Conservation (phyloP, 345 rosid genomes). For the Sisymbrium altissimum region DNA sequence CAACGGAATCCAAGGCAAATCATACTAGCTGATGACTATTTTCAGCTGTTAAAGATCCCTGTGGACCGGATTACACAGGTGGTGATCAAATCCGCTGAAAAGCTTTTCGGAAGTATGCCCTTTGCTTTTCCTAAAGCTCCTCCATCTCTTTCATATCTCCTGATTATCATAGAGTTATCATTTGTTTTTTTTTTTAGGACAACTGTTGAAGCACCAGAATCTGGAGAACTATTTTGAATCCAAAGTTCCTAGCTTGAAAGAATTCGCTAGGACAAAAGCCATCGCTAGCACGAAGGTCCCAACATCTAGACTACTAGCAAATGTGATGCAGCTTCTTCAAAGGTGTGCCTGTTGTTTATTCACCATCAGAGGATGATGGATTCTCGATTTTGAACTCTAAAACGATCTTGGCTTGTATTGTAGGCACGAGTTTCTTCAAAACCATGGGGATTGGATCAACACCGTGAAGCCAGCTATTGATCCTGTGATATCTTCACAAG, state of each 20-base stretch:
- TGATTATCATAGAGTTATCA: neutral
- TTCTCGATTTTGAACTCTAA: slow-evolving; percentile 11
- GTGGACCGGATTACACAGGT: slow-evolving; percentile 62
- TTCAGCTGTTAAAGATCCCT: slow-evolving; percentile 70
- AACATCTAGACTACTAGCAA: slow-evolving; percentile 53
- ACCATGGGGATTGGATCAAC: slow-evolving; percentile 74
- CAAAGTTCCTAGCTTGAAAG: slow-evolving; percentile 85
- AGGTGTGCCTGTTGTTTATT: slow-evolving; percentile 47
- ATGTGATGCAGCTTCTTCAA: slow-evolving; percentile 63
- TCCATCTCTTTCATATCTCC: slow-evolving; percentile 8
- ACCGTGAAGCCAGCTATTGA: slow-evolving; percentile 67
- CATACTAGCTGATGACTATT: slow-evolving; percentile 86
- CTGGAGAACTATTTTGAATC: slow-evolving; percentile 53
- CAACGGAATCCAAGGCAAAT: slow-evolving; percentile 85
- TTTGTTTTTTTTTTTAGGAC: slow-evolving; percentile 47
- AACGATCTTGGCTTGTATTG: slow-evolving; percentile 20
- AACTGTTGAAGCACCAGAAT: slow-evolving; percentile 75
- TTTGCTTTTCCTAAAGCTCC: slow-evolving; percentile 1
- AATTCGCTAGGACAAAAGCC: slow-evolving; percentile 44
- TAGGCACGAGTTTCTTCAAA: slow-evolving; percentile 73
- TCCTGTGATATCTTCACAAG: slow-evolving; percentile 46
- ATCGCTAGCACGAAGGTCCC: slow-evolving; percentile 49
- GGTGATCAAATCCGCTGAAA: slow-evolving; percentile 77
- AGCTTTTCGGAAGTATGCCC: slow-evolving; percentile 86
- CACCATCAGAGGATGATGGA: slow-evolving; percentile 3